These are phyloP conservation scores for Blakeslea trispora DNA, from an alignment of 371 early-diverging fungal genomes.

Conservation along the genomic window DNA sequence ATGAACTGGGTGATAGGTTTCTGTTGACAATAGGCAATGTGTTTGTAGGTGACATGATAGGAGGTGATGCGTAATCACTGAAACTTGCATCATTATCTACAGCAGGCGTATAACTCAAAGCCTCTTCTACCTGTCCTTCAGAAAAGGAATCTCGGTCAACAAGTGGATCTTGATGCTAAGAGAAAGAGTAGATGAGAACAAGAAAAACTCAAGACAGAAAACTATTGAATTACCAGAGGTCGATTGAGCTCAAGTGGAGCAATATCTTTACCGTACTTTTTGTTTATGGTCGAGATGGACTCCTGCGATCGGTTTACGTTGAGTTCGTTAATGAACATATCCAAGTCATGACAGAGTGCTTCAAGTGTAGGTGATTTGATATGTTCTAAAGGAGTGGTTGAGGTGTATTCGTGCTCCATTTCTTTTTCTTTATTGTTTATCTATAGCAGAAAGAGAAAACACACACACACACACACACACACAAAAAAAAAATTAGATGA, in stretches of 20 bases:
- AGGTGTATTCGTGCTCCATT: slow-evolving; percentile 8
- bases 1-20: background rate
- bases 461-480: no score
- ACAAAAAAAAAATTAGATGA: slow-evolving; percentile 4
- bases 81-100: slow-evolving; percentile 25
- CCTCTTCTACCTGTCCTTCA: background rate
- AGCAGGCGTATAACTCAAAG: slow-evolving; percentile 20
- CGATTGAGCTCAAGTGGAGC: slow-evolving; percentile 18
- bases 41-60: background rate
- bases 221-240: slow-evolving; percentile 4
- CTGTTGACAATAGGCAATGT: slow-evolving; percentile 3
- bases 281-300: background rate
- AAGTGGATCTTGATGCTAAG: background rate
- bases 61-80: slow-evolving; percentile 2
- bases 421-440: background rate
- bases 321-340: slow-evolving; percentile 39
- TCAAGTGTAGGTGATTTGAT: slow-evolving; percentile 33
- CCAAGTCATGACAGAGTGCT: slow-evolving; percentile 38
- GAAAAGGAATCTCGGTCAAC: slow-evolving; percentile 1
- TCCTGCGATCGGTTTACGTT: background rate
- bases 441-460: no score
- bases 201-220: background rate
- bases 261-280: slow-evolving; percentile 8
- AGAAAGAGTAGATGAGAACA: background rate
- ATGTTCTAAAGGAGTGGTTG: slow-evolving; percentile 2